Percentiles rank a stretch among this genome's conserved stretches.
phyloP scores from a whole-genome alignment of 352 stramenopile species.

The Pythium apleroticum region DNA sequence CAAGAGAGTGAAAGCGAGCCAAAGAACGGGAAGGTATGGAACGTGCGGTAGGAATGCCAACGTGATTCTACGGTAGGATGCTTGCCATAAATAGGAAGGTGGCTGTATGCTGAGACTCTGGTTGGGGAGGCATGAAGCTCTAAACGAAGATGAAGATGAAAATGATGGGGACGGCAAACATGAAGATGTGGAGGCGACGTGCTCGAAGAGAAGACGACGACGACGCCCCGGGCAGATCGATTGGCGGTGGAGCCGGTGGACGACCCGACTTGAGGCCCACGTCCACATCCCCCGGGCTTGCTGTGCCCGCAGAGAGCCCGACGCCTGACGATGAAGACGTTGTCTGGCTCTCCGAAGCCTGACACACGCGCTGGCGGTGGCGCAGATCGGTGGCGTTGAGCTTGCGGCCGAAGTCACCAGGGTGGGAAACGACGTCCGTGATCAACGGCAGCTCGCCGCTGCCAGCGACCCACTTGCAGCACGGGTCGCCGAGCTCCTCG shows the following conservation, averaged over 20 bases:
- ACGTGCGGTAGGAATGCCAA: neutral
- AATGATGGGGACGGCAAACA: neutral
- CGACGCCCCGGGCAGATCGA: neutral
- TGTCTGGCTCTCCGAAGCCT: neutral
- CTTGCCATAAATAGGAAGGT: neutral
- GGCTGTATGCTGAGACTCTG: neutral
- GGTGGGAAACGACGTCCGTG: slow-evolving; percentile 21
- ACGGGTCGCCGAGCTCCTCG: slow-evolving; percentile 82
- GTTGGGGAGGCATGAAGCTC: neutral
- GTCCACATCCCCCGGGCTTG: neutral
- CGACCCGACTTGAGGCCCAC: neutral
- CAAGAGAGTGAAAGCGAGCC: neutral
- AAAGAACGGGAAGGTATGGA: too few species aligned
- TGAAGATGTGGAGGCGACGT: neutral
- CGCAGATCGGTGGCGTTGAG: slow-evolving; percentile 13
- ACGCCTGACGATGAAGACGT: neutral
- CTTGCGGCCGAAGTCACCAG: slow-evolving; percentile 20
- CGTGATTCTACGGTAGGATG: too few species aligned
- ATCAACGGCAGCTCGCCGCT: slow-evolving; percentile 20
- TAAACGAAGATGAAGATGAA: neutral
- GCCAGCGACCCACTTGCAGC: slow-evolving; percentile 58
- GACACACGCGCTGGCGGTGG: neutral
- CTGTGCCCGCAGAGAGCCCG: neutral
- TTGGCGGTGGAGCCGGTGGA: neutral
- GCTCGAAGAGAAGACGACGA: neutral